A percentile compares a stretch with the other conserved stretches of the same genome.
These are phyloP conservation scores for Candida neerlandica DNA, from an alignment of 1,139 yeast species.

Conservation along the genomic window DNA sequence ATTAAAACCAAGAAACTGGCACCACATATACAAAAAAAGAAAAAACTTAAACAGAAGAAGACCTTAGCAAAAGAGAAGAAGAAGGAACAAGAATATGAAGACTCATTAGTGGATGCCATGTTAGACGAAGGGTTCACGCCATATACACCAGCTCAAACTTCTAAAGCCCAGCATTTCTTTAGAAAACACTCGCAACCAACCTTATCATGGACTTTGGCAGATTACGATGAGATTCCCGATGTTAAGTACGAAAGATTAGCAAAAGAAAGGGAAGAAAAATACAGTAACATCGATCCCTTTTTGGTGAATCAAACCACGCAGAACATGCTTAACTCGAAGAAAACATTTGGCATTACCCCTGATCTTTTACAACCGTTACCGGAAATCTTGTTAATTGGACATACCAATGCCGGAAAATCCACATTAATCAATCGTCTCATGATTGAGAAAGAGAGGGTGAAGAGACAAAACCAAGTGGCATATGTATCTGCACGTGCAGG, in stretches of 20 bases:
- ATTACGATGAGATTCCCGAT: constrained; percentile 59
- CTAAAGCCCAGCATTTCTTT: constrained; percentile 39
- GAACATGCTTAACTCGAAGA: constrained; percentile 19
- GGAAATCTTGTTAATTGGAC: constrained; percentile 64
- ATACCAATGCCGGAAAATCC: constrained; percentile 86
- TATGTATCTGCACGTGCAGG: constrained; percentile 67
- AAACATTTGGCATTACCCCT: constrained; percentile 36
- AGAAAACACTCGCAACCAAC: constrained; percentile 38
- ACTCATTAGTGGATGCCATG: not conserved
- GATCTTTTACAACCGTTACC: constrained; percentile 20
- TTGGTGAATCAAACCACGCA: constrained; percentile 23
- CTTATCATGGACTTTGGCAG: constrained; percentile 62
- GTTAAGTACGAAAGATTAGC: constrained; percentile 40
- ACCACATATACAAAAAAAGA: not conserved
- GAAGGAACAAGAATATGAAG: not conserved
- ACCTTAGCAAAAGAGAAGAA: constrained; percentile 24
- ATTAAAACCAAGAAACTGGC: not conserved
- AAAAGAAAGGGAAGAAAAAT: constrained; percentile 21
- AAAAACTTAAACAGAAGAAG: not conserved
- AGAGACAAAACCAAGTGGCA: constrained; percentile 44
- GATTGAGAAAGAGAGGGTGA: constrained; percentile 27
- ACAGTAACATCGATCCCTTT: constrained; percentile 22
- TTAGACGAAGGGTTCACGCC: constrained; percentile 9
- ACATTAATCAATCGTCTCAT: constrained; percentile 64
- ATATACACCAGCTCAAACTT: constrained; percentile 14